phyloP scores from a whole-genome alignment of 2,329 filamentous ascomycete genomes.

The Aspergillus flavus region DNA sequence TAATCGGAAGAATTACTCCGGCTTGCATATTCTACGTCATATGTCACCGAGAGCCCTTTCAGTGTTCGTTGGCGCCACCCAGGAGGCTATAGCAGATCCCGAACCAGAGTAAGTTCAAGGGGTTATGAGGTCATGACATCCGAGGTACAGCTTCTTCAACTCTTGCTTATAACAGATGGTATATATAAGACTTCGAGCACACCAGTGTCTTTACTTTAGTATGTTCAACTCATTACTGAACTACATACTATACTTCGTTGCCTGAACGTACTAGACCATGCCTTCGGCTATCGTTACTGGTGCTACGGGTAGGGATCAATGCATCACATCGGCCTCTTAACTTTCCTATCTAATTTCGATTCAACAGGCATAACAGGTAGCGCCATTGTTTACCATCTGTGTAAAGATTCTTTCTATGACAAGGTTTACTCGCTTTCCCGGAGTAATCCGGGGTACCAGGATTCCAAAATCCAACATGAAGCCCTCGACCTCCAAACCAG shows the following conservation, averaged over 20 bases:
- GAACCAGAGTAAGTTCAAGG: too few relatives aligned
- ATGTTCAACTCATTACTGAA: background rate
- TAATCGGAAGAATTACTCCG: too few relatives aligned
- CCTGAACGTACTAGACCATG: slow-evolving; percentile 20
- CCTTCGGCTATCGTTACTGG: slow-evolving; percentile 34
- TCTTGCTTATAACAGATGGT: background rate
- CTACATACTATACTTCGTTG: too few relatives aligned
- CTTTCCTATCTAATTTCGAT: slow-evolving; percentile 1
- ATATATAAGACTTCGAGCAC: background rate
- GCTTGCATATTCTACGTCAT: too few relatives aligned
- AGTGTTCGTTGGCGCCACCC: background rate
- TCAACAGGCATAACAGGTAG: slow-evolving; percentile 44
- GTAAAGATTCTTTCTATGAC: slow-evolving; percentile 37
- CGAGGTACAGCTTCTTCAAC: background rate
- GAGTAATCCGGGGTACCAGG: slow-evolving; percentile 40
- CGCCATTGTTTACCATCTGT: slow-evolving; percentile 44
- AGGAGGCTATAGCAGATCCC: background rate
- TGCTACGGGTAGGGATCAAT: slow-evolving; percentile 27
- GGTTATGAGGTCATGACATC: background rate
- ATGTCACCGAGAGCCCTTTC: too few relatives aligned
- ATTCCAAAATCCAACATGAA: slow-evolving; percentile 41
- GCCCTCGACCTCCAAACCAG: slow-evolving; percentile 41
- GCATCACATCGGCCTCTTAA: background rate
- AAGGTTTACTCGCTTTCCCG: slow-evolving; percentile 46
- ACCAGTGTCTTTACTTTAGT: background rate